A percentile compares a stretch with the other conserved stretches of the same genome.
Evolutionary conservation across 108 stramenopile genomes (phyloP).

Genomic region (Chaetoceros muelleri): DNA sequence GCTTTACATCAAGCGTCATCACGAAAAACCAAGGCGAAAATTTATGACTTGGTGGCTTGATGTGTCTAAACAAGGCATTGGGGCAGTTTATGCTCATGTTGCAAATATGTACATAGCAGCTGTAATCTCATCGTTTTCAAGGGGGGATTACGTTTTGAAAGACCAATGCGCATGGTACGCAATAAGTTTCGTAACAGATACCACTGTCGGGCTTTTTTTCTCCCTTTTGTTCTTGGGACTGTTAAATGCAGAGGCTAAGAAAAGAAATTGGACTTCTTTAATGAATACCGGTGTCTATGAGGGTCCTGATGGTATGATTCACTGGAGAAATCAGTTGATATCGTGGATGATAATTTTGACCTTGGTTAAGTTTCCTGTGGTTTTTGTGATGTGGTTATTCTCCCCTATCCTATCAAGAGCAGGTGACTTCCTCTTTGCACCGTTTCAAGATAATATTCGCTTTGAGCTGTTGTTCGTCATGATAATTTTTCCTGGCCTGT

Average conservation of each 20-base stretch:
- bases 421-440: conserved; percentile 63
- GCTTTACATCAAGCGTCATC: conserved; percentile 68
- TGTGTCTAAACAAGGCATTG: conserved; percentile 75
- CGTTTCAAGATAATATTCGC: conserved; percentile 67
- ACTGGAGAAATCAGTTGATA: conserved; percentile 66
- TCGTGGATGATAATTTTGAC: conserved; percentile 77
- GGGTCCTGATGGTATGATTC: conserved; percentile 51
- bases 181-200: conserved; percentile 80
- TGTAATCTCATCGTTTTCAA: conserved; percentile 46
- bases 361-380: conserved; percentile 65
- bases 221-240: conserved; percentile 56
- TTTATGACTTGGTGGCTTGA: conserved; percentile 83
- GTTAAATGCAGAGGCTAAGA: conserved; percentile 52
- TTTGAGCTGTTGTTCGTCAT: conserved; percentile 86
- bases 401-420: conserved; percentile 48
- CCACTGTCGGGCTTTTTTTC: conserved; percentile 69
- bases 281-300: conserved; percentile 81
- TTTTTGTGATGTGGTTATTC: conserved; percentile 53
- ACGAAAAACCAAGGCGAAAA: conserved; percentile 58
- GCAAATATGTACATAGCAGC: conserved; percentile 83
- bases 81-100: conserved; percentile 85
- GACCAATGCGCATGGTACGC: conserved; percentile 93
- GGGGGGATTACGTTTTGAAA: conserved; percentile 40
- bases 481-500: conserved; percentile 85
- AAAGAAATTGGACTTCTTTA: conserved; percentile 55